A percentile compares a stretch with the other conserved stretches of the same genome.
These are phyloP conservation scores for Aspergillus mulundensis DNA, from an alignment of 495 filamentous ascomycete species.

Conservation along the genomic window DNA sequence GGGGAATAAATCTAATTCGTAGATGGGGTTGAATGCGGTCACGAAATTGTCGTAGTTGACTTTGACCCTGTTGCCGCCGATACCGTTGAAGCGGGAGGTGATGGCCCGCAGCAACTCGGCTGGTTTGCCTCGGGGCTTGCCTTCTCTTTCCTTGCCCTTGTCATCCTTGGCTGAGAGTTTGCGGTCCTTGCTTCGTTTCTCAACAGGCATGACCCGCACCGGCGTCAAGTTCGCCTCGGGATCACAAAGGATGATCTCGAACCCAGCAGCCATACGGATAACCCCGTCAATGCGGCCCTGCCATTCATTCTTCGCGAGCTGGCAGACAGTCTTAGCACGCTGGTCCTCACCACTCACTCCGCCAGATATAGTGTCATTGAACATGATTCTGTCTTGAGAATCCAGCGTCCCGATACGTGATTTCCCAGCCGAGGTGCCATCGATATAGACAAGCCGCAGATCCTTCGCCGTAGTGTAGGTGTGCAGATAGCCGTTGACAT, in stretches of 20 bases:
- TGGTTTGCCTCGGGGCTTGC: no score
- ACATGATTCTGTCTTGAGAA: constrained; percentile 53
- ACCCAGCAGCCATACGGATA: constrained; percentile 57
- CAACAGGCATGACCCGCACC: background rate
- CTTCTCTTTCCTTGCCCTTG: no score
- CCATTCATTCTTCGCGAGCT: constrained; percentile 33
- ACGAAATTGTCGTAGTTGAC: no score
- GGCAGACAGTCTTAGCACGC: constrained; percentile 43
- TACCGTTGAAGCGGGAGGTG: no score
- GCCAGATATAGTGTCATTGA: constrained; percentile 23
- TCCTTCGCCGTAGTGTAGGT: constrained; percentile 21
- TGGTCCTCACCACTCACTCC: constrained; percentile 24
- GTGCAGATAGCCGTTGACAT: background rate
- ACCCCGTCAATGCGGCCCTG: constrained; percentile 46
- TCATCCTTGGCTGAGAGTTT: no score
- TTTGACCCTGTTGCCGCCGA: no score
- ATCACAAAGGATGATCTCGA: constrained; percentile 41
- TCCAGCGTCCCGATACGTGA: constrained; percentile 57
- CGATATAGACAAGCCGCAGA: constrained; percentile 56
- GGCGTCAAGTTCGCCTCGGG: constrained; percentile 2
- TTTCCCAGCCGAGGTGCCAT: constrained; percentile 59
- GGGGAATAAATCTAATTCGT: no score
- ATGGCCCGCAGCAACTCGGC: no score
- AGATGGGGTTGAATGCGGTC: no score
- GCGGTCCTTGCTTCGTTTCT: no score